phyloP scores from a whole-genome alignment of 768 basidiomycete genomes.

The Polyporus arcularius region DNA sequence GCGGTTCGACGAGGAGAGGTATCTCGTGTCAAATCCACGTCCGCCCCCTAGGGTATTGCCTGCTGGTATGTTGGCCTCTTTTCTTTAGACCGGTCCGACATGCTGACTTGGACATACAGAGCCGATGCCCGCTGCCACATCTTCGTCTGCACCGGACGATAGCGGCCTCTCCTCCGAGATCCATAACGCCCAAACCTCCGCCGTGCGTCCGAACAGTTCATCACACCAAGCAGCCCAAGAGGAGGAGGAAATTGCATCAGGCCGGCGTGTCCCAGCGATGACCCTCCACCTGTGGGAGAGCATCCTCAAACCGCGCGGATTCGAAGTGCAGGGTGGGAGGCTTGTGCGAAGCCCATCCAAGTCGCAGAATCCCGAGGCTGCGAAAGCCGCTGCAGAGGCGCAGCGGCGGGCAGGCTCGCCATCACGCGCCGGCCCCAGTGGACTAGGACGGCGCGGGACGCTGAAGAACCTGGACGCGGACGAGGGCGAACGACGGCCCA shows the following conservation, averaged over 20 bases:
- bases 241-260: slow-evolving; percentile 59
- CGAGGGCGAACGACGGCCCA: slow-evolving; percentile 10
- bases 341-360: slow-evolving; percentile 66
- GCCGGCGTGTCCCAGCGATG: slow-evolving; percentile 59
- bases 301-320: slow-evolving; percentile 68
- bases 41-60: slow-evolving; percentile 51
- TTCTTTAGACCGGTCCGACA: background rate
- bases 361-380: slow-evolving; percentile 20
- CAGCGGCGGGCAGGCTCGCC: slow-evolving; percentile 11
- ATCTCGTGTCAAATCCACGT: slow-evolving; percentile 59
- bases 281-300: slow-evolving; percentile 72
- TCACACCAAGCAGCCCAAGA: slow-evolving; percentile 28
- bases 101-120: background rate
- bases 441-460: slow-evolving; percentile 1
- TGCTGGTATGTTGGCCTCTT: slow-evolving; percentile 10
- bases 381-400: slow-evolving; percentile 5
- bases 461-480: slow-evolving; percentile 4
- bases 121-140: slow-evolving; percentile 16
- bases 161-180: slow-evolving; percentile 19
- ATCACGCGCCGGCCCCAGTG: slow-evolving; percentile 2
- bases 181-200: slow-evolving; percentile 7
- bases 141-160: slow-evolving; percentile 25
- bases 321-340: slow-evolving; percentile 58
- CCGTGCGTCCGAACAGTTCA: background rate
- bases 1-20: slow-evolving; percentile 62